phyloP scores from a whole-genome alignment of 2,329 filamentous ascomycete species.

The Trichoderma guizhouense region DNA sequence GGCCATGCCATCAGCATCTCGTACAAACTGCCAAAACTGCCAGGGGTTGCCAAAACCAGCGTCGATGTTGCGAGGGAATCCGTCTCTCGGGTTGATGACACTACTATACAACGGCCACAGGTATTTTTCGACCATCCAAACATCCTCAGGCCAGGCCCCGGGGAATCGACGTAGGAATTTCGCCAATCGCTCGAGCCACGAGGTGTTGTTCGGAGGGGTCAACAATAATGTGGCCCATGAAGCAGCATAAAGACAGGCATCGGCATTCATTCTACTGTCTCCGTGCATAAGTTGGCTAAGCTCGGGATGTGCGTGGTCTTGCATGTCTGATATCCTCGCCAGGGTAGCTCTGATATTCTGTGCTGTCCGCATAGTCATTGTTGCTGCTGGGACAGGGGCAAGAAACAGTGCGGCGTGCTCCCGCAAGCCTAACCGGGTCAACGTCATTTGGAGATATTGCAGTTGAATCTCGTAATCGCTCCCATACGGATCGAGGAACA shows the following conservation, averaged over 20 bases:
- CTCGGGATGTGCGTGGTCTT: conserved; percentile 27
- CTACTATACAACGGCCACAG: conserved; percentile 57
- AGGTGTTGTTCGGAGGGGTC: conserved; percentile 43
- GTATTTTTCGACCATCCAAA: conserved; percentile 66
- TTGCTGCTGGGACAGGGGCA: conserved; percentile 58
- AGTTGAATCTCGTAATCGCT: conserved; percentile 63
- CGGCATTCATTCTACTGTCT: conserved; percentile 42
- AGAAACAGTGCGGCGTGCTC: conserved; percentile 52
- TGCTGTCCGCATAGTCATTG: conserved; percentile 68
- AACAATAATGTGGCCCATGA: conserved; percentile 68
- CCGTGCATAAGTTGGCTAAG: conserved; percentile 36
- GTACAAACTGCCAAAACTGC: conserved; percentile 35
- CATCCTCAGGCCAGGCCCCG: conserved; percentile 56
- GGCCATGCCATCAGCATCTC: conserved; percentile 42
- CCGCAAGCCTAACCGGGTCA: conserved; percentile 50
- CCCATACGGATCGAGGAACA: conserved; percentile 83
- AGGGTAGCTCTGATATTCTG: conserved; percentile 78
- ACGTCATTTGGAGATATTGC: conserved; percentile 54
- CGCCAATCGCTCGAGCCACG: conserved; percentile 60
- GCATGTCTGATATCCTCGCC: conserved; percentile 29
- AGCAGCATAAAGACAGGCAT: conserved; percentile 65
- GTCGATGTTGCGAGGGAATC: conserved; percentile 28
- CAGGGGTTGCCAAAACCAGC: conserved; percentile 30
- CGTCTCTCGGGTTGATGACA: conserved; percentile 33
- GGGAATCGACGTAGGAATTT: conserved; percentile 54